These are phyloP conservation scores for Echeveria elegans DNA, from an alignment of 164 flowering plant species.

Conservation along the genomic window DNA sequence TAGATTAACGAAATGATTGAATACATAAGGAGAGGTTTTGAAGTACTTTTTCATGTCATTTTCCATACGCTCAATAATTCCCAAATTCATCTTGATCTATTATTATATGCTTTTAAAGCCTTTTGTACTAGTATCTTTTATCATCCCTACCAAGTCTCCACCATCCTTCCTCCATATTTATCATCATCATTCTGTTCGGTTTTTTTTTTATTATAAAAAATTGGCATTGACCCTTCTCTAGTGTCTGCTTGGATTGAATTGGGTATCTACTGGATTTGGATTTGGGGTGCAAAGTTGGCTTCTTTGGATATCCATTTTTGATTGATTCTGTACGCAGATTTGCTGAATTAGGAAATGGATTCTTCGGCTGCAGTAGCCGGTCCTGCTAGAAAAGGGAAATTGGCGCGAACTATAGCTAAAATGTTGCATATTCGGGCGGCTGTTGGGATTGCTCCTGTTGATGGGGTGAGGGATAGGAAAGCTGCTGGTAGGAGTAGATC, in stretches of 20 bases:
- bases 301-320: neutral
- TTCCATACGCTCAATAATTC: neutral
- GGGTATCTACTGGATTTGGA: neutral
- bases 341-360: conserved; percentile 43
- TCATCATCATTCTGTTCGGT: neutral
- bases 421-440: conserved; percentile 42
- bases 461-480: conserved; percentile 21
- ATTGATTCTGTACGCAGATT: conserved; percentile 3
- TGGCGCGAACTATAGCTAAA: conserved; percentile 55
- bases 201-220: neutral
- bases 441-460: conserved; percentile 40
- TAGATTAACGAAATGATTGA: neutral
- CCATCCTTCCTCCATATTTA: conserved; percentile 7
- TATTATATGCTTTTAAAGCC: conserved; percentile 14
- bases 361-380: conserved; percentile 14
- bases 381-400: conserved; percentile 19
- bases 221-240: neutral
- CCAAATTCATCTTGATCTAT: conserved; percentile 16
- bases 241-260: neutral
- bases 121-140: conserved; percentile 10
- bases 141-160: conserved; percentile 9
- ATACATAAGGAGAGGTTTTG: neutral
- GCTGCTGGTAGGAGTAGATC: neutral
- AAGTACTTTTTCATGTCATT: neutral
- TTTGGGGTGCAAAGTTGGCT: neutral